These are phyloP conservation scores for Tephrocybe sp. DNA, from an alignment of 768 basidiomycete species.

Conservation along the genomic window DNA sequence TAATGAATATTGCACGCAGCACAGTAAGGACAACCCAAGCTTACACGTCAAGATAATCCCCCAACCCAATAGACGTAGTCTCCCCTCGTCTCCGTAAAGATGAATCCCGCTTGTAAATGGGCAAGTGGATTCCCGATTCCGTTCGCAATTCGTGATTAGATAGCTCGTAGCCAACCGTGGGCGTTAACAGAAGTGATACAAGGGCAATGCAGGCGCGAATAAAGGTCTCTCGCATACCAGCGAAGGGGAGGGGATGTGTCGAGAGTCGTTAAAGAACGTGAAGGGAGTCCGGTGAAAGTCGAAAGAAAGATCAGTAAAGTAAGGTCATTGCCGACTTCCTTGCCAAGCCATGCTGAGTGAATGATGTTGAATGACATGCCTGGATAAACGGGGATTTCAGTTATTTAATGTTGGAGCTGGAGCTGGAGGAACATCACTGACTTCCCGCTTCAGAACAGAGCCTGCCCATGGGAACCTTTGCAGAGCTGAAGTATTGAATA, in stretches of 20 bases:
- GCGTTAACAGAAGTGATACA: slow-evolving; percentile 5
- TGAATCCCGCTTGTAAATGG: slow-evolving; percentile 28
- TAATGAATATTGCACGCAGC: not conserved
- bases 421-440: too few species aligned
- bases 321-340: slow-evolving; percentile 4
- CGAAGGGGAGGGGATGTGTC: not conserved
- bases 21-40: slow-evolving; percentile 18
- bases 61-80: slow-evolving; percentile 50
- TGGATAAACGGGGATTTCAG: too few species aligned
- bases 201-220: slow-evolving; percentile 5
- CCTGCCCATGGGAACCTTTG: too few species aligned
- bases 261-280: slow-evolving; percentile 3
- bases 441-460: too few species aligned
- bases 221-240: slow-evolving; percentile 9
- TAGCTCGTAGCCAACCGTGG: slow-evolving; percentile 3
- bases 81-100: slow-evolving; percentile 26
- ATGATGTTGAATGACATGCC: too few species aligned
- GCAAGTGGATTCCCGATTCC: slow-evolving; percentile 35
- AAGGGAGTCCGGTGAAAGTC: not conserved
- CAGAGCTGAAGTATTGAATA: too few species aligned
- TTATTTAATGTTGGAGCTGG: too few species aligned
- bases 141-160: slow-evolving; percentile 19
- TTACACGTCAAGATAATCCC: slow-evolving; percentile 65
- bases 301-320: slow-evolving; percentile 2
- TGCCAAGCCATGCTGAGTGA: slow-evolving; percentile 13